These are phyloP conservation scores for Trichoderma sp. DNA, from an alignment of 2,329 filamentous ascomycete species.

Conservation along the genomic window DNA sequence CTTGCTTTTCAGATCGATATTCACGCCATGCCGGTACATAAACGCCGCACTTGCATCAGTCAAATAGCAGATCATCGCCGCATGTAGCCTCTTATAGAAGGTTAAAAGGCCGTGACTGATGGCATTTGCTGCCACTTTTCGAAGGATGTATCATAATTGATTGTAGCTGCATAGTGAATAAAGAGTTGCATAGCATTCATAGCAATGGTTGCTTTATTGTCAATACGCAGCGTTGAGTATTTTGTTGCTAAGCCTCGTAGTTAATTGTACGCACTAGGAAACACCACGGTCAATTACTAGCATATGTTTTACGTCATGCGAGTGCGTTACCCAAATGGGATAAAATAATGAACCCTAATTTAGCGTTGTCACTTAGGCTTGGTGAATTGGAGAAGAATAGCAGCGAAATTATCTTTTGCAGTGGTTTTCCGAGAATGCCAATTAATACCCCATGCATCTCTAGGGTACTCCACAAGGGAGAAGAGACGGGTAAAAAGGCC, in stretches of 20 bases:
- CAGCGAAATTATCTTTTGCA: background rate
- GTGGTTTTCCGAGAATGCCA: background rate
- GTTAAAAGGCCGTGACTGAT: background rate
- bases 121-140: background rate
- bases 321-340: constrained; percentile 6
- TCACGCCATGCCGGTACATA: background rate
- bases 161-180: background rate
- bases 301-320: background rate
- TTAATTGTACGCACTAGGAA: background rate
- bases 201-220: background rate
- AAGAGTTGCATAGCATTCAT: background rate
- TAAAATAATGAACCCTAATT: constrained; percentile 18
- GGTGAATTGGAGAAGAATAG: constrained; percentile 1
- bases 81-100: background rate
- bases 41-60: no score
- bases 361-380: background rate
- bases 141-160: background rate
- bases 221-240: no score
- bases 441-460: background rate
- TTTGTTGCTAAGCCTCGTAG: background rate
- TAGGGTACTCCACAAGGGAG: background rate
- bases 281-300: background rate
- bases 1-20: background rate
- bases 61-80: background rate
- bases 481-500: constrained; percentile 3